Conservation (phyloP, 208 protist species). For the Trypanosoma melophagium region DNA sequence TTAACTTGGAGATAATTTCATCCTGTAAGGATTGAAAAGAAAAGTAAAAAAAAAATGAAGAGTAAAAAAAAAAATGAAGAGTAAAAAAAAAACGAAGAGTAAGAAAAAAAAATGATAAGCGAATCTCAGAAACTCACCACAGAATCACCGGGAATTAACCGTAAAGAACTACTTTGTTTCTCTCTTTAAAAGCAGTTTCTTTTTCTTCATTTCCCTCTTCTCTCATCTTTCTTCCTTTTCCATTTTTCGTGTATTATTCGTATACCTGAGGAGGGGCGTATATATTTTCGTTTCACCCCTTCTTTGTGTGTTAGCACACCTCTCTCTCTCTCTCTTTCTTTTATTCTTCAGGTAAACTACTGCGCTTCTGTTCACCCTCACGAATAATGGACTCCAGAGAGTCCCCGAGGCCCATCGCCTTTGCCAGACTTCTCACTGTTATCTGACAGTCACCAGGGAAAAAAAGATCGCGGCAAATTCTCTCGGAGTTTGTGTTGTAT, state of each 20-base stretch:
- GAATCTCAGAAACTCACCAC: too few species aligned
- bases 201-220: background rate
- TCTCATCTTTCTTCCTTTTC: background rate
- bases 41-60: background rate
- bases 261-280: background rate
- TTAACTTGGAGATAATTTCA: background rate
- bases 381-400: conserved; percentile 27
- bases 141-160: too few species aligned
- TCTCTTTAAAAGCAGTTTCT: background rate
- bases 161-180: too few species aligned
- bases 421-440: conserved; percentile 42
- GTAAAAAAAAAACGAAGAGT: background rate
- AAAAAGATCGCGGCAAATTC: conserved; percentile 62
- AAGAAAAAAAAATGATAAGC: conserved; percentile 10
- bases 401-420: conserved; percentile 45
- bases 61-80: background rate
- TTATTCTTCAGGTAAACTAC: background rate
- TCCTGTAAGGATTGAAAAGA: background rate
- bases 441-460: conserved; percentile 81
- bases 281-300: background rate
- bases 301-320: too few species aligned
- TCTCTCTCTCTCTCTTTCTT: background rate
- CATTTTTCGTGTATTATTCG: background rate
- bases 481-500: conserved; percentile 20
- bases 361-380: conserved; percentile 14